phyloP scores from a whole-genome alignment of 768 basidiomycete genomes.

The Coprinopsis marcescibilis region DNA sequence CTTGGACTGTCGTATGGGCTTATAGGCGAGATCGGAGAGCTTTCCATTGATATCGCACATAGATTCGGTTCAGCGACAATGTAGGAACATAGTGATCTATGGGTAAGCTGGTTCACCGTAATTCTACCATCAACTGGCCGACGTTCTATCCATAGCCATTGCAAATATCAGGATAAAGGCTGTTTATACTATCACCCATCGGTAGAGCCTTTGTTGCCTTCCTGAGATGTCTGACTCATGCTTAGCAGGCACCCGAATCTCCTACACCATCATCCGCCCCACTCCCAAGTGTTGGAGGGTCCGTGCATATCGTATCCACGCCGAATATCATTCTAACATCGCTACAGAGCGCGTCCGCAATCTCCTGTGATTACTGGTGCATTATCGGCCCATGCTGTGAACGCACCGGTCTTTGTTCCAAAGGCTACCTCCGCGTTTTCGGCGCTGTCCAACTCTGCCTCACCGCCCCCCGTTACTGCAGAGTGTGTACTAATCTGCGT shows the following conservation, averaged over 20 bases:
- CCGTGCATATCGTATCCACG: conserved; percentile 17
- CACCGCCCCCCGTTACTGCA: conserved; percentile 12
- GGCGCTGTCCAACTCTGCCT: conserved; percentile 20
- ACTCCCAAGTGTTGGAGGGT: conserved; percentile 19
- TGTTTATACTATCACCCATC: conserved; percentile 81
- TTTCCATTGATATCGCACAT: background rate
- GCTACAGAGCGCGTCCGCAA: conserved; percentile 34
- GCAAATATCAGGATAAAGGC: conserved; percentile 83
- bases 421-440: conserved; percentile 37
- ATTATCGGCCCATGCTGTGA: conserved; percentile 60
- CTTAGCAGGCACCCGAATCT: conserved; percentile 5
- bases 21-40: background rate
- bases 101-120: conserved; percentile 47
- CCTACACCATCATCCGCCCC: conserved; percentile 15
- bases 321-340: conserved; percentile 15
- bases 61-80: conserved; percentile 75
- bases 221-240: background rate
- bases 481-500: background rate
- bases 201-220: conserved; percentile 29
- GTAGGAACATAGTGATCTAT: conserved; percentile 87
- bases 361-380: conserved; percentile 32
- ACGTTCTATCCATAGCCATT: conserved; percentile 44
- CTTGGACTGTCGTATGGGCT: no score
- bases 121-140: background rate
- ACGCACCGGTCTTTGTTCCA: conserved; percentile 83